phyloP scores from a whole-genome alignment of 2,329 filamentous ascomycete species.

The Triangularia setosa region DNA sequence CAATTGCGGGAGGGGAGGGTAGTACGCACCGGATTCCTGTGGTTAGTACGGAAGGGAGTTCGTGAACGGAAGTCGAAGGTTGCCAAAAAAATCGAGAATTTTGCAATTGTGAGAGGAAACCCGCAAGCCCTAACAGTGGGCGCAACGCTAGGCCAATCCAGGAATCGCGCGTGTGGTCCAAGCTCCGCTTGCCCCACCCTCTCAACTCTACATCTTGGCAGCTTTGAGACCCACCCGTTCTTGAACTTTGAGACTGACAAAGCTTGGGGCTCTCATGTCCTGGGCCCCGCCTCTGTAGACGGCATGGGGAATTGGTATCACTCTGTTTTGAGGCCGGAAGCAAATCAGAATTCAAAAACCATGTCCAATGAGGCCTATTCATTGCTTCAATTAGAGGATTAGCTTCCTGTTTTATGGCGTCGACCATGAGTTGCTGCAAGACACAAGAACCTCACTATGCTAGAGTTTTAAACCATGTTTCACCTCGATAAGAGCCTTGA shows the following conservation, averaged over 20 bases:
- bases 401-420: too few relatives aligned
- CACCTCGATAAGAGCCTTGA: too few relatives aligned
- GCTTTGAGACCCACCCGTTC: neutral
- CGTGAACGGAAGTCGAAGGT: constrained; percentile 19
- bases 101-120: constrained; percentile 24
- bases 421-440: too few relatives aligned
- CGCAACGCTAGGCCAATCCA: constrained; percentile 12
- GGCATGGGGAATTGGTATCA: neutral
- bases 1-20: constrained; percentile 4
- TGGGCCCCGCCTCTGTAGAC: neutral
- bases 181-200: constrained; percentile 4
- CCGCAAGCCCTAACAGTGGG: constrained; percentile 26
- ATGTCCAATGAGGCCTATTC: too few relatives aligned
- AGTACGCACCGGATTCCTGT: constrained; percentile 27
- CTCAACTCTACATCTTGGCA: constrained; percentile 12
- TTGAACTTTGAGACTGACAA: neutral
- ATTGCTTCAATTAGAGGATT: too few relatives aligned
- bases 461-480: too few relatives aligned
- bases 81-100: constrained; percentile 23
- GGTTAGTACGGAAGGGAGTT: constrained; percentile 26
- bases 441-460: too few relatives aligned
- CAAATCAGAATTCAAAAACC: neutral
- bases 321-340: neutral
- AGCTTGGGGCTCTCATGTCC: neutral
- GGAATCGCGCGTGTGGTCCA: constrained; percentile 13